Percentiles rank a stretch among this genome's conserved stretches.
Conservation (phyloP, 2,329 filamentous ascomycete species). For the Colletotrichum graminicola region DNA sequence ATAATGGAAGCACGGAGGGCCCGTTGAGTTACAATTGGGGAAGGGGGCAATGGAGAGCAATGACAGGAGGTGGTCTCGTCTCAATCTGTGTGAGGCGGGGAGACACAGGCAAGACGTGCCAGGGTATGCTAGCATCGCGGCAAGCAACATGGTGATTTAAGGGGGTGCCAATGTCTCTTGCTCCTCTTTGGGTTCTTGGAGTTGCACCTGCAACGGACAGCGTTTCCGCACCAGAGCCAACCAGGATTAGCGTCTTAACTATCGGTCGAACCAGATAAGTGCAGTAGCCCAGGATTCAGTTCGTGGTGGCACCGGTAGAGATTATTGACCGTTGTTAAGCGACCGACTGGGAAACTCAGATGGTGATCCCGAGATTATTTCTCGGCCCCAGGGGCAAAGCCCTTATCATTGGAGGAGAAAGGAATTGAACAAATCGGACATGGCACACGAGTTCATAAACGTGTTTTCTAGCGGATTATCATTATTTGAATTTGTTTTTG, state of each 20-base stretch:
- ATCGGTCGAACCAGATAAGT: slow-evolving; percentile 40
- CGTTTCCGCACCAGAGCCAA: slow-evolving; percentile 40
- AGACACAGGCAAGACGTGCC: slow-evolving; percentile 28
- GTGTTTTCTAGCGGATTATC: background rate
- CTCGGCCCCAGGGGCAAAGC: slow-evolving; percentile 13
- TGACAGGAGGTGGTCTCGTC: slow-evolving; percentile 38
- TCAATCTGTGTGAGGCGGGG: slow-evolving; percentile 28
- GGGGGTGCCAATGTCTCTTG: slow-evolving; percentile 40
- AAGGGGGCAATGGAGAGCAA: slow-evolving; percentile 12
- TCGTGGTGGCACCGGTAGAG: slow-evolving; percentile 31
- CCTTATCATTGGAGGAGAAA: background rate
- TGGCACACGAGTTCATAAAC: no score
- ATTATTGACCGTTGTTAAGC: slow-evolving; percentile 20
- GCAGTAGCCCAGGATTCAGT: slow-evolving; percentile 9
- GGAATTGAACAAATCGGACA: background rate
- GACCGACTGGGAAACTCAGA: slow-evolving; percentile 33
- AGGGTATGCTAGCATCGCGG: slow-evolving; percentile 31
- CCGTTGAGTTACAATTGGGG: slow-evolving; percentile 19
- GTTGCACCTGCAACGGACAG: slow-evolving; percentile 39
- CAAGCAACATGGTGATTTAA: slow-evolving; percentile 40
- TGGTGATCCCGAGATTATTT: slow-evolving; percentile 39
- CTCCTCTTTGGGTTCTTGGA: slow-evolving; percentile 38
- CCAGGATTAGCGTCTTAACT: slow-evolving; percentile 30
- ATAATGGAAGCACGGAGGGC: slow-evolving; percentile 16
- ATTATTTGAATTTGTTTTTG: background rate